These are phyloP conservation scores for Ophiocordyceps camponoti-floridani DNA, from an alignment of 2,329 filamentous ascomycete genomes.

Conservation along the genomic window DNA sequence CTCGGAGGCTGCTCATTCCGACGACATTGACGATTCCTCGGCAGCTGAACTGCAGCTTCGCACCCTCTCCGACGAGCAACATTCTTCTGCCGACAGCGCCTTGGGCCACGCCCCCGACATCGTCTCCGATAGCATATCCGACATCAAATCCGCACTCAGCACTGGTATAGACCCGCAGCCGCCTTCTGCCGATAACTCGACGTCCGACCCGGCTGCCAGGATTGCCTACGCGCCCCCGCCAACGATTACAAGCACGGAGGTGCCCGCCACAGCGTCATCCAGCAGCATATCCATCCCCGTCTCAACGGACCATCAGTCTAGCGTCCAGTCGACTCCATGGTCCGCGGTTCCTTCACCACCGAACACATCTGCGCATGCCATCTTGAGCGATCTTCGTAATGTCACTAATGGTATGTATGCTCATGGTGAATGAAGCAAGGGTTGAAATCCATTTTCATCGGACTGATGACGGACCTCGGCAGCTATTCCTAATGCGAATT, in stretches of 20 bases:
- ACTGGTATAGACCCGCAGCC: slow-evolving; percentile 4
- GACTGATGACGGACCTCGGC: background rate
- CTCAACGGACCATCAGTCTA: background rate
- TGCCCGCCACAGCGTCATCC: background rate
- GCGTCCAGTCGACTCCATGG: background rate
- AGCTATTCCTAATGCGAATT: background rate
- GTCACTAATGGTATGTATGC: slow-evolving; percentile 7
- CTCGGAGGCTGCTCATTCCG: too few relatives aligned
- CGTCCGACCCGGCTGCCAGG: too few relatives aligned
- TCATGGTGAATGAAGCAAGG: background rate
- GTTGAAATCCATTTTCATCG: too few relatives aligned
- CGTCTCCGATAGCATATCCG: background rate
- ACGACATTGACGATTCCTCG: background rate
- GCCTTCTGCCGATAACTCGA: slow-evolving; percentile 2
- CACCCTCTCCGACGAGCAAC: background rate
- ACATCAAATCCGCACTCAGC: background rate
- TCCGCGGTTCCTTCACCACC: slow-evolving; percentile 4
- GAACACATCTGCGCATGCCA: slow-evolving; percentile 2
- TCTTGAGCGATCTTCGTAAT: slow-evolving; percentile 6
- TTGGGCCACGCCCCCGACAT: background rate
- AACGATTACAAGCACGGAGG: too few relatives aligned
- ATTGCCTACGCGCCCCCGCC: too few relatives aligned
- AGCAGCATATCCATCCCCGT: background rate
- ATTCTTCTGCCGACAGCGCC: background rate
- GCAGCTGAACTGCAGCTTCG: background rate